A percentile compares a stretch with the other conserved stretches of the same genome.
Conservation (phyloP, 2,329 filamentous ascomycete genomes). For the Colletotrichum phormii region DNA sequence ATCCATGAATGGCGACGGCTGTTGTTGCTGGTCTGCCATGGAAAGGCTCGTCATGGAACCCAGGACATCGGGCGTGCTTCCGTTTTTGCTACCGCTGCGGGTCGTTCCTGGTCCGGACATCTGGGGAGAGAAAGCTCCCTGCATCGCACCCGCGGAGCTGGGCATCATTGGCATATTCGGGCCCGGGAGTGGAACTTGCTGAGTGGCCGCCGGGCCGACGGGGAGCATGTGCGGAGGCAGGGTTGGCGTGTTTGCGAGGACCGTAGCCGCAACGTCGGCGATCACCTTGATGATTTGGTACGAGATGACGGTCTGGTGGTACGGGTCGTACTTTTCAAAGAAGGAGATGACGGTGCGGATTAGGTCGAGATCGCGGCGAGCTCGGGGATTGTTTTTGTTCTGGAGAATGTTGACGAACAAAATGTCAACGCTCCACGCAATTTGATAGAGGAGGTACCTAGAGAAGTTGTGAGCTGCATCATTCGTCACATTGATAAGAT, state of each 20-base stretch:
- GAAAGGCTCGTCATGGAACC: conserved; percentile 20
- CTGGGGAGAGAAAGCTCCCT: background rate
- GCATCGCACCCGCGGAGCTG: background rate
- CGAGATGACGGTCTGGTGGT: conserved; percentile 10
- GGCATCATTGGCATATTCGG: background rate
- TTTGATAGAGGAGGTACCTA: conserved; percentile 26
- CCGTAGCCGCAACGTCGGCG: conserved; percentile 24
- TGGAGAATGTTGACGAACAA: conserved; percentile 32
- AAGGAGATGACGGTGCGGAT: conserved; percentile 30
- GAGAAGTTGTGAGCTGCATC: background rate
- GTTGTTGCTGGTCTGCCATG: conserved; percentile 23
- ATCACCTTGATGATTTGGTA: conserved; percentile 29
- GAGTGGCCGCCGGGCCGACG: background rate
- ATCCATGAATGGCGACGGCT: background rate
- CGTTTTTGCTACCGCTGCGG: conserved; percentile 15
- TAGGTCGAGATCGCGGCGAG: conserved; percentile 29
- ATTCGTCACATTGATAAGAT: background rate
- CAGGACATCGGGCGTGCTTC: conserved; percentile 3
- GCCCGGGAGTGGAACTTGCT: background rate
- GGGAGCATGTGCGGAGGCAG: conserved; percentile 31
- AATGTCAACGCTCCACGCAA: conserved; percentile 32
- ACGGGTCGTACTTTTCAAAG: conserved; percentile 30
- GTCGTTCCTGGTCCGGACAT: background rate
- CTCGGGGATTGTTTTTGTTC: conserved; percentile 22
- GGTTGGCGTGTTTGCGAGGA: conserved; percentile 30